These are phyloP conservation scores for Apiospora rasikravindrae DNA, from an alignment of 2,329 filamentous ascomycete species.

Conservation along the genomic window DNA sequence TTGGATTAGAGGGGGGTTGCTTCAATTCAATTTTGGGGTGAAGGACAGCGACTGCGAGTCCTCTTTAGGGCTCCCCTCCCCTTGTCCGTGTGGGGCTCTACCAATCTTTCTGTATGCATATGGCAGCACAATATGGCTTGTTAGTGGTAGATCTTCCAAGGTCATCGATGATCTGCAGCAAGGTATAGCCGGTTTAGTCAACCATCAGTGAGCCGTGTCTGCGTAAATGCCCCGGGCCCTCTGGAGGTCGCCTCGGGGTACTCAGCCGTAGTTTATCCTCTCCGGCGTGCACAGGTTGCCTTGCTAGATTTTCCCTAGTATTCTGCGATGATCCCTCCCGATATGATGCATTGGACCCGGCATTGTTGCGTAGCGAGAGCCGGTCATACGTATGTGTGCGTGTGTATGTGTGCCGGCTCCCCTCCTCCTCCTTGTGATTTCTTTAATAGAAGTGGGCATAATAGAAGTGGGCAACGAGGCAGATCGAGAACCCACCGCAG, in stretches of 20 bases:
- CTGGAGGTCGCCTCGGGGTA: neutral
- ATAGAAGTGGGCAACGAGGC: neutral
- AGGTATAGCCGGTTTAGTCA: slow-evolving; percentile 17
- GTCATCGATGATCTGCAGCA: slow-evolving; percentile 12
- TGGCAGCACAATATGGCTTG: slow-evolving; percentile 1
- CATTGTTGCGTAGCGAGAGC: slow-evolving; percentile 8
- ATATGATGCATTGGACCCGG: neutral
- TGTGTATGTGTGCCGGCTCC: neutral
- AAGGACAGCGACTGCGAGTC: neutral
- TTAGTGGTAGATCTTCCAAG: slow-evolving; percentile 17
- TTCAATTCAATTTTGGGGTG: neutral
- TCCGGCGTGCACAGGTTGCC: neutral
- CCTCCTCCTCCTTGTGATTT: neutral
- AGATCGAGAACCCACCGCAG: neutral
- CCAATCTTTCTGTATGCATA: slow-evolving; percentile 13
- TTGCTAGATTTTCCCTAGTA: neutral
- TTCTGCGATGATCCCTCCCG: slow-evolving; percentile 1
- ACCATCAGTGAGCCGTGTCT: slow-evolving; percentile 8
- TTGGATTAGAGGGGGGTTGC: neutral
- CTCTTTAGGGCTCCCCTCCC: neutral
- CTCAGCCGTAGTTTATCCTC: neutral
- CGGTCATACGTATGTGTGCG: neutral
- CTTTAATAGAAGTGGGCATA: neutral
- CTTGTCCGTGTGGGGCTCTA: slow-evolving; percentile 8
- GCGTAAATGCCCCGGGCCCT: neutral